These are phyloP conservation scores for Ascochyta koolunga DNA, from an alignment of 2,329 filamentous ascomycete genomes.

Conservation along the genomic window DNA sequence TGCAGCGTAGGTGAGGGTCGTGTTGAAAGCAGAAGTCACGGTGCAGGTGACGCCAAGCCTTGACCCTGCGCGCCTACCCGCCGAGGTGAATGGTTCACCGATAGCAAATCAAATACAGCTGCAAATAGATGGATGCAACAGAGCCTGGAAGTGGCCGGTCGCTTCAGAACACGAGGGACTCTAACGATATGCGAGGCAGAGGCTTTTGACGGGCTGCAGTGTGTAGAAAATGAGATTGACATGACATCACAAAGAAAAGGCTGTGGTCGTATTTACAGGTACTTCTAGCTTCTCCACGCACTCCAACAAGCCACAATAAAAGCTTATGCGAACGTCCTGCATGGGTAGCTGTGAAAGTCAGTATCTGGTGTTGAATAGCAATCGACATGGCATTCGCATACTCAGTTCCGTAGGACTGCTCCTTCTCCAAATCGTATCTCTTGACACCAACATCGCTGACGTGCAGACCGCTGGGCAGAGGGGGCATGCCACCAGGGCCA, in stretches of 20 bases:
- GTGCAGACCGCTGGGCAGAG: slow-evolving; percentile 76
- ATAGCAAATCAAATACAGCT: too few relatives aligned
- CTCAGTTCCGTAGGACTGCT: slow-evolving; percentile 68
- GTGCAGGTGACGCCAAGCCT: slow-evolving; percentile 26
- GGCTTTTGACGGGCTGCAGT: background rate
- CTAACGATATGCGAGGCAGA: background rate
- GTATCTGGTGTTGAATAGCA: slow-evolving; percentile 2
- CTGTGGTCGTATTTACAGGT: slow-evolving; percentile 38
- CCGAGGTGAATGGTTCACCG: slow-evolving; percentile 1
- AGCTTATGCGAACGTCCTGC: slow-evolving; percentile 51
- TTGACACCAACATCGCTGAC: slow-evolving; percentile 63
- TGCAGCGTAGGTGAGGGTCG: slow-evolving; percentile 2
- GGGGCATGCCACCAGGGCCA: slow-evolving; percentile 80
- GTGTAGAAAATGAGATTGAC: background rate
- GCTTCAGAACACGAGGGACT: background rate
- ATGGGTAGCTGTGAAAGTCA: slow-evolving; percentile 49
- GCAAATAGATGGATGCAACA: background rate
- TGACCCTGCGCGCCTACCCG: slow-evolving; percentile 11
- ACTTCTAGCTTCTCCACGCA: slow-evolving; percentile 22
- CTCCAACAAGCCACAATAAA: background rate
- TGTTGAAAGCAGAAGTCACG: slow-evolving; percentile 19
- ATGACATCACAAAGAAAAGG: slow-evolving; percentile 21
- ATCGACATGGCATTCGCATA: slow-evolving; percentile 33
- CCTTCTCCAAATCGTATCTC: slow-evolving; percentile 71
- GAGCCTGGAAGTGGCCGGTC: background rate